A percentile compares a stretch with the other conserved stretches of the same genome.
phyloP scores from a whole-genome alignment of 1,139 yeast genomes.

The Petasospora fabianii region DNA sequence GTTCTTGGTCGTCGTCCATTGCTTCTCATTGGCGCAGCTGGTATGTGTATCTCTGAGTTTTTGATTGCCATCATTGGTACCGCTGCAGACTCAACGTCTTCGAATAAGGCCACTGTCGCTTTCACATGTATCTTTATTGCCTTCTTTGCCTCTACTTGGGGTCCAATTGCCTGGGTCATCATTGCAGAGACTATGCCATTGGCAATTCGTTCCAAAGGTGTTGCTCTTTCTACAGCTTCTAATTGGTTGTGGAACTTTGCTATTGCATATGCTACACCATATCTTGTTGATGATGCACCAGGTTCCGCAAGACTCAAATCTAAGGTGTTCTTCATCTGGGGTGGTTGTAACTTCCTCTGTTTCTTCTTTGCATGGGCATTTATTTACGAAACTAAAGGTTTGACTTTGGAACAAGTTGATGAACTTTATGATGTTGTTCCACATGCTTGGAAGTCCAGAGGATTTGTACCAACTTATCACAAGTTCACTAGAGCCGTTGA shows the following conservation, averaged over 20 bases:
- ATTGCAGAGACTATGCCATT: constrained; percentile 72
- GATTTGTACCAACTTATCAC: constrained; percentile 42
- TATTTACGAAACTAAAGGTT: constrained; percentile 65
- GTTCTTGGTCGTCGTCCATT: constrained; percentile 50
- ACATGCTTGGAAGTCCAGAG: constrained; percentile 42
- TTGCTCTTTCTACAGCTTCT: constrained; percentile 69
- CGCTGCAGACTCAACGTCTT: constrained; percentile 32
- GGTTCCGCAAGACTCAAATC: constrained; percentile 62
- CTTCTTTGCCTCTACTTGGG: constrained; percentile 77
- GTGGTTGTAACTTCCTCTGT: constrained; percentile 41
- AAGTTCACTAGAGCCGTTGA: constrained; percentile 15
- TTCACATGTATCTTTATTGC: constrained; percentile 70
- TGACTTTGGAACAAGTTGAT: constrained; percentile 65
- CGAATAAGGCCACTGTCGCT: constrained; percentile 59
- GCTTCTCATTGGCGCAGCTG: constrained; percentile 50
- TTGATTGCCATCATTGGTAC: constrained; percentile 60
- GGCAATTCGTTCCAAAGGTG: constrained; percentile 70
- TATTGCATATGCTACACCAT: constrained; percentile 70
- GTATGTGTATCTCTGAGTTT: constrained; percentile 58
- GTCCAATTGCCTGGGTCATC: constrained; percentile 76
- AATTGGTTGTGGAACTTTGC: constrained; percentile 79
- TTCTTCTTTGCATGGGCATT: constrained; percentile 51
- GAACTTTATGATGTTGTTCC: constrained; percentile 44
- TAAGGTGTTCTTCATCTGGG: constrained; percentile 75
- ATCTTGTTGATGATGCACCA: constrained; percentile 57